Base-by-base conservation (phyloP, 805 yeast genomes). In the Jamesozyma hellenica region DNA sequence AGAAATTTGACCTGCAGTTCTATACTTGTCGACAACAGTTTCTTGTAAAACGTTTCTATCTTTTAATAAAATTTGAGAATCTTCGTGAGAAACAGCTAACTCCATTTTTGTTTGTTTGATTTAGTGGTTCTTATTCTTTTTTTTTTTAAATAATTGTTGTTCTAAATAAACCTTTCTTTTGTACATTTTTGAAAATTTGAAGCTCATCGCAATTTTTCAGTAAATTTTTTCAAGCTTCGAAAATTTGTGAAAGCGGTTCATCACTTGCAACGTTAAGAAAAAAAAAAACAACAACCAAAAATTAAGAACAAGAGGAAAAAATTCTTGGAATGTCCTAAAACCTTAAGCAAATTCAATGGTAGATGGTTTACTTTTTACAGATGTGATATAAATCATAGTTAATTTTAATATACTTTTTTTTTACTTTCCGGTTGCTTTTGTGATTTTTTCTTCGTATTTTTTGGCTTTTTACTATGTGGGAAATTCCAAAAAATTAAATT, bases 1-100 rank as follows among this genome's bases (percentile, higher is more conserved):
- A 4, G 92, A 67, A 50, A 87, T 78, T 62, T 83, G 86, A 35
- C 95, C 96, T 4, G 95, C 95, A 37, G 77, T 68, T 63, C 94
- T 74, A 64, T 88, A 87, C 64, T 87, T 88, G 50, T 81, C 90
- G 21, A 85, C 57, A 10, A 80, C 79, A 14, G 70, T 44, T 25
- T 69, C 77, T 48, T 67, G 68, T 47, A 86, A 70, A 32, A 76
- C 71, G 60, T 86, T 86, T 58, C 76, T 84, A 46, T 79, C 79
- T 49, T 76, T 77, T 49, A 86, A 68, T 43, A 85, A 70, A 48
- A 79, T 65, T 51, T 82, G 79, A 38, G 82, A 79, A 53, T 83
- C 92, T 51, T 75, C 80, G 54, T 75, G 78, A 40, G 82, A 79
- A 48, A 81, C 74, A 35, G 85, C 83, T 58, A 82, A 70, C 59